These are phyloP conservation scores for Linum trigynum DNA, from an alignment of 345 rosid genomes.

Conservation along the genomic window DNA sequence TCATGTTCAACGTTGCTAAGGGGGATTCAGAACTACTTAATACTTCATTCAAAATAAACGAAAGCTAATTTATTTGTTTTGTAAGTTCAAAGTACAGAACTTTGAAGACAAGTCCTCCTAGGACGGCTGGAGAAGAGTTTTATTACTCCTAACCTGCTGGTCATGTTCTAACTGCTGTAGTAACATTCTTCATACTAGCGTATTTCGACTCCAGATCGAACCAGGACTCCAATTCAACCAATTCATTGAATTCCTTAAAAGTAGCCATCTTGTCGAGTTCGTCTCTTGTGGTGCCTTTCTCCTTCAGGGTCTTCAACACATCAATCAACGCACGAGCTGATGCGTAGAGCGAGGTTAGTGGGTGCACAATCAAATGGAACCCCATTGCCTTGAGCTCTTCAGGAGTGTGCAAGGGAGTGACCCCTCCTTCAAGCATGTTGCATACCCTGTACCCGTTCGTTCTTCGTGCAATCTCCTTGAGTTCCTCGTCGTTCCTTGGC, in stretches of 20 bases:
- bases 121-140: too few relatives aligned
- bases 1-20: too few relatives aligned
- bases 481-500: constrained; percentile 39
- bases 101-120: too few relatives aligned
- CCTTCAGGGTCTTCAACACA: constrained; percentile 36
- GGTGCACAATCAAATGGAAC: constrained; percentile 31
- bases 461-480: constrained; percentile 28
- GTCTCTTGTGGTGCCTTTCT: constrained; percentile 31
- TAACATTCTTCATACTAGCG: not conserved
- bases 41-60: too few relatives aligned
- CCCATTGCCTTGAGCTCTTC: constrained; percentile 46
- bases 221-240: constrained; percentile 39
- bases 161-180: too few relatives aligned
- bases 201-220: constrained; percentile 34
- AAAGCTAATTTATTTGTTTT: too few relatives aligned
- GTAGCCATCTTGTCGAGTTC: constrained; percentile 34
- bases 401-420: constrained; percentile 39
- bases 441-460: constrained; percentile 41
- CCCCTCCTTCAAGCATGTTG: constrained; percentile 49
- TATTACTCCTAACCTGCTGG: too few relatives aligned
- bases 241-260: constrained; percentile 35
- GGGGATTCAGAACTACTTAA: too few relatives aligned
- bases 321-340: constrained; percentile 32
- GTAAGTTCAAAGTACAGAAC: too few relatives aligned
- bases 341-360: constrained; percentile 33